Percentiles rank a stretch among this genome's conserved stretches.
phyloP scores from a whole-genome alignment of 2,329 filamentous ascomycete genomes.

The Cladosporium oxysporum region DNA sequence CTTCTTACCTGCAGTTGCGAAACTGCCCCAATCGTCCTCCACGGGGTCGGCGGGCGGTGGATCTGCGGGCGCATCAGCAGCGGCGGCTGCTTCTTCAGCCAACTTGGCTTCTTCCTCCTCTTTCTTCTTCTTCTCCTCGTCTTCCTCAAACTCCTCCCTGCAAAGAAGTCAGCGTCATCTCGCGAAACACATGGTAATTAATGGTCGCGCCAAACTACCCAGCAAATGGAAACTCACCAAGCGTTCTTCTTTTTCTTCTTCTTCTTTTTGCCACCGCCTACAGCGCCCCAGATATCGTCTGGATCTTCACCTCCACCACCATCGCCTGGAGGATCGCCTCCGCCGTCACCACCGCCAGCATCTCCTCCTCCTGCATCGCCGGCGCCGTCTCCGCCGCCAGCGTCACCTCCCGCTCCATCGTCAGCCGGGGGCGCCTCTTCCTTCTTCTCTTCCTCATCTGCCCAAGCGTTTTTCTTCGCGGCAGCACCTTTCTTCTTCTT shows the following conservation, averaged over 20 bases:
- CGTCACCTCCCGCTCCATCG: constrained; percentile 37
- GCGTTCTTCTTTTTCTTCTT: constrained; percentile 45
- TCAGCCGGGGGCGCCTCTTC: constrained; percentile 43
- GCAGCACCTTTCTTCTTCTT: constrained; percentile 50
- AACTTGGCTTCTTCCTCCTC: constrained; percentile 41
- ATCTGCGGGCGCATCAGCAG: constrained; percentile 25
- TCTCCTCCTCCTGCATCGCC: constrained; percentile 34
- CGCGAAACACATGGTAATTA: background rate
- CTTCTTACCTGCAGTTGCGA: constrained; percentile 39
- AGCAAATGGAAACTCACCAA: constrained; percentile 26
- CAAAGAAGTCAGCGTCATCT: background rate
- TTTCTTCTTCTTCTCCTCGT: constrained; percentile 42
- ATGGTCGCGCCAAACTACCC: background rate
- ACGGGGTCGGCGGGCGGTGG: constrained; percentile 29
- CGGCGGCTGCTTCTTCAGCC: constrained; percentile 35
- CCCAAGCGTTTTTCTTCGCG: constrained; percentile 44
- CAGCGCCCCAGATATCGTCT: constrained; percentile 38
- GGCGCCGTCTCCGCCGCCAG: constrained; percentile 35
- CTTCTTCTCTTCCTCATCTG: constrained; percentile 49
- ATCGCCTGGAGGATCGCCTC: constrained; percentile 33
- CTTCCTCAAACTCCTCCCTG: constrained; percentile 27
- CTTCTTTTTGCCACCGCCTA: constrained; percentile 38
- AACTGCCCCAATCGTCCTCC: constrained; percentile 42
- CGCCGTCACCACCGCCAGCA: constrained; percentile 27
- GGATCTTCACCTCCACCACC: constrained; percentile 37